phyloP scores from a whole-genome alignment of 441 rosid species.

The Isatis lusitanica region DNA sequence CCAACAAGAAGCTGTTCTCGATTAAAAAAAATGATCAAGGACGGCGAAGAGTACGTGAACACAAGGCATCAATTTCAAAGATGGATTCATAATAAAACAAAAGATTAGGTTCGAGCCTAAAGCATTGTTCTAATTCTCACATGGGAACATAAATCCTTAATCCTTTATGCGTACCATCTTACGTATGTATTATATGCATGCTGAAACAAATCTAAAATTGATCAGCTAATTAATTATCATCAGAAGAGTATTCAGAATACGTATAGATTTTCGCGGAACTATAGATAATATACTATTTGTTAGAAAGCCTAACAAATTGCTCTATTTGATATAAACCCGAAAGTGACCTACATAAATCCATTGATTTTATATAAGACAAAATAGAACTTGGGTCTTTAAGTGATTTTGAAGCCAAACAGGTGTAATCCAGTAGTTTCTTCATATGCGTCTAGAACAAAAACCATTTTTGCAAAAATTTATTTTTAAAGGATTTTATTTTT shows the following conservation, averaged over 20 bases:
- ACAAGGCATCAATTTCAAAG: neutral
- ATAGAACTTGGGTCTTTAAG: neutral
- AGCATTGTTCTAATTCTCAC: conserved; percentile 28
- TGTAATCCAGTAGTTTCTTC: neutral
- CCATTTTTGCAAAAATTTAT: neutral
- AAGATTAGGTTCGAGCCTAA: conserved; percentile 27
- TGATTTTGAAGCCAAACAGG: neutral
- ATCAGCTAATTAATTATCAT: too few species aligned
- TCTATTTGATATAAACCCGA: neutral
- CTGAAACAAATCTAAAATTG: too few species aligned
- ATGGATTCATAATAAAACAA: conserved; percentile 11
- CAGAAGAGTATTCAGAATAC: neutral
- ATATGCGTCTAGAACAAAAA: neutral
- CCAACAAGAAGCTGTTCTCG: neutral
- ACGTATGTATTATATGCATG: neutral
- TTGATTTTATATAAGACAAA: neutral
- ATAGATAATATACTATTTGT: neutral
- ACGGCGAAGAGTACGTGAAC: conserved; percentile 6
- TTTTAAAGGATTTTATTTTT: too few species aligned
- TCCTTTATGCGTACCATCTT: neutral
- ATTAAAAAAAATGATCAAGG: neutral
- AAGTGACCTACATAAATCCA: neutral
- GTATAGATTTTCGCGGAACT: neutral
- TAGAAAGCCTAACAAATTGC: neutral
- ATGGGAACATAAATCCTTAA: conserved; percentile 14